Evolutionary conservation across 441 rosid species (phyloP).

Genomic region (Brassica hybrid): DNA sequence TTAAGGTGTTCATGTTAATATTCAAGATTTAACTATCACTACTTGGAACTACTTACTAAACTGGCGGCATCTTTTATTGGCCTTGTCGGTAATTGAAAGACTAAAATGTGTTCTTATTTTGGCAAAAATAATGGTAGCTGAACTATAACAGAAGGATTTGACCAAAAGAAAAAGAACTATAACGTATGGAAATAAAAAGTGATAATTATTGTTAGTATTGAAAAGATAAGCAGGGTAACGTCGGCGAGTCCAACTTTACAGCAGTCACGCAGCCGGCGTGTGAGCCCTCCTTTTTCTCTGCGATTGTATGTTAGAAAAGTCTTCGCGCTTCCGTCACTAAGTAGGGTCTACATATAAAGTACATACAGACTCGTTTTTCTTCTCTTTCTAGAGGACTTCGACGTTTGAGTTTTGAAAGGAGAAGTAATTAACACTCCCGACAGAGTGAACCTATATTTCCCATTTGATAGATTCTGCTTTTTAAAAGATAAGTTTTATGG

Average conservation of each 20-base stretch:
- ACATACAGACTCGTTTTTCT: background rate
- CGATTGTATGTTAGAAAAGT: background rate
- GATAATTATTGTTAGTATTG: background rate
- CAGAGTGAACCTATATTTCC: background rate
- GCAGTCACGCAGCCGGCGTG: slow-evolving; percentile 4
- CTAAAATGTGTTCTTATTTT: background rate
- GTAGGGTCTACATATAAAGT: background rate
- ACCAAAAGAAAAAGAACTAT: background rate
- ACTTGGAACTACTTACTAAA: background rate
- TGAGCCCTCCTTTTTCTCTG: background rate
- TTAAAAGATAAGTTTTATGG: background rate
- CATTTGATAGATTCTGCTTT: background rate
- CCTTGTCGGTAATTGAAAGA: background rate
- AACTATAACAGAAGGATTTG: background rate
- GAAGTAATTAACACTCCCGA: background rate
- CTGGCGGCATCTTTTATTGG: background rate
- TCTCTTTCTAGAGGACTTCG: background rate
- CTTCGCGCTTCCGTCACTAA: slow-evolving; percentile 5
- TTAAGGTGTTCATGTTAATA: background rate
- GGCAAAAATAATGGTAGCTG: background rate
- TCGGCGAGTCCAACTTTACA: slow-evolving; percentile 1
- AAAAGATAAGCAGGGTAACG: background rate
- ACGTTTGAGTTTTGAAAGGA: background rate
- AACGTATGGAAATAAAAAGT: background rate
- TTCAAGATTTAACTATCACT: too few relatives aligned